Evolutionary conservation across 1,139 yeast genomes (phyloP), one percentile per base, ranked within the genome.

Genomic region (Kluyveromyces marxianus): DNA sequence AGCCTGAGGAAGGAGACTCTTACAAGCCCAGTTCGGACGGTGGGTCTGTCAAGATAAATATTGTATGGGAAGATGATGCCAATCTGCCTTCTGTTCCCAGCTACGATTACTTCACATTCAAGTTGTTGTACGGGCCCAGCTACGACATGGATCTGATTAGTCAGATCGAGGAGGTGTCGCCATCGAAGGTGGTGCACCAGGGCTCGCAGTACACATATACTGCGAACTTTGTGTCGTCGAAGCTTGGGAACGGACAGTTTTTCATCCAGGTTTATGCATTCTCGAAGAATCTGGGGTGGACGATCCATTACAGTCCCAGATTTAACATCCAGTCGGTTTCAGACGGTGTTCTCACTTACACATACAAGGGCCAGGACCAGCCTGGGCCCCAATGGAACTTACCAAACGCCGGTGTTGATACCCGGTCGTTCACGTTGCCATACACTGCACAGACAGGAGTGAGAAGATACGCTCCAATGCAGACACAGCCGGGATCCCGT

Each of bases 381-480:
- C 67, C 66, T 7, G 53, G 54, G 24, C 70, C 76, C 4, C 65
- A 71, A 37, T 70, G 69, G 21, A 66, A 69, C 3, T 69, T 71
- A 14, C 28, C 7, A 14, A 36, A 60, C 65, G 7, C 52, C 72
- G 0, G 75, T 2, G 37, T 50, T 7, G 59, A 64, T 14, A 38
- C 51, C 3, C n/a, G 54, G 3, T 72, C 77, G 1, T 70, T 71
- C 51, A 57, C 71, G 3, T 73, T 86, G 6, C 73, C 89, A 3
- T 89, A 88, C 66, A 76, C 89, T 2, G 51, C 59, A 49, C 97
- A 89, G 69, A 83, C 95, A 0, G 95, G 95, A 35, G 65, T 54
- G 42, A 76, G 83, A 2, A 74, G 87, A 62, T 86, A 69, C 65
- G 97, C 97, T 1, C 96, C 96, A 43, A 88, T 89, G 96, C 96